Evolutionary conservation across 2,329 filamentous ascomycete species (phyloP).

Genomic region (Colletotrichum endophyticum): DNA sequence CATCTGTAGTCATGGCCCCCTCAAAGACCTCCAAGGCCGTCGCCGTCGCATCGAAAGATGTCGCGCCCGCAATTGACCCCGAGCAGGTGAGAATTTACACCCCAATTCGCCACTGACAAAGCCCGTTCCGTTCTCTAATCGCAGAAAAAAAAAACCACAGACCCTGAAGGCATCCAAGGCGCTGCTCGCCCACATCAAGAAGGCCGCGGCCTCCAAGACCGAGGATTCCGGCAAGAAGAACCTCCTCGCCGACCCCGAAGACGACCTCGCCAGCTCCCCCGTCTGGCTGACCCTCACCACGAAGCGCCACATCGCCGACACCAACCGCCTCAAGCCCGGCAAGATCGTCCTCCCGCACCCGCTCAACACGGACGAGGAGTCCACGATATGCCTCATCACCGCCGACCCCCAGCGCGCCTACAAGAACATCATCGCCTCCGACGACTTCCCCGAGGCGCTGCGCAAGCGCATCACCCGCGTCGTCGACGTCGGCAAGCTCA

Average conservation of each 20-base stretch:
- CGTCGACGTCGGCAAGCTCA: slow-evolving; percentile 81
- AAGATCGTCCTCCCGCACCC: slow-evolving; percentile 82
- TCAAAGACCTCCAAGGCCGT: slow-evolving; percentile 49
- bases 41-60: slow-evolving; percentile 30
- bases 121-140: background rate
- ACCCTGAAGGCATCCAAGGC: slow-evolving; percentile 68
- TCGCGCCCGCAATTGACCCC: slow-evolving; percentile 40
- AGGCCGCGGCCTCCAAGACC: slow-evolving; percentile 48
- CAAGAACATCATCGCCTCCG: slow-evolving; percentile 80
- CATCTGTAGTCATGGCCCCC: slow-evolving; percentile 39
- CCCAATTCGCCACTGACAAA: background rate
- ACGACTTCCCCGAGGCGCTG: slow-evolving; percentile 72
- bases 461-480: slow-evolving; percentile 74
- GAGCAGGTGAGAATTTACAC: slow-evolving; percentile 40
- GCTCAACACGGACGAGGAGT: slow-evolving; percentile 68
- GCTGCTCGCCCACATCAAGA: slow-evolving; percentile 66
- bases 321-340: slow-evolving; percentile 79
- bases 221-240: slow-evolving; percentile 54
- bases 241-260: slow-evolving; percentile 53
- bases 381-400: slow-evolving; percentile 85
- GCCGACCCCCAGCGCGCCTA: slow-evolving; percentile 82
- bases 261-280: slow-evolving; percentile 52
- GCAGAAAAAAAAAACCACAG: slow-evolving; percentile 38
- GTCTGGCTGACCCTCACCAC: slow-evolving; percentile 69
- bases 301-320: slow-evolving; percentile 72